These are phyloP conservation scores for Apiospora sp. DNA, from an alignment of 2,329 filamentous ascomycete species.

Conservation along the genomic window DNA sequence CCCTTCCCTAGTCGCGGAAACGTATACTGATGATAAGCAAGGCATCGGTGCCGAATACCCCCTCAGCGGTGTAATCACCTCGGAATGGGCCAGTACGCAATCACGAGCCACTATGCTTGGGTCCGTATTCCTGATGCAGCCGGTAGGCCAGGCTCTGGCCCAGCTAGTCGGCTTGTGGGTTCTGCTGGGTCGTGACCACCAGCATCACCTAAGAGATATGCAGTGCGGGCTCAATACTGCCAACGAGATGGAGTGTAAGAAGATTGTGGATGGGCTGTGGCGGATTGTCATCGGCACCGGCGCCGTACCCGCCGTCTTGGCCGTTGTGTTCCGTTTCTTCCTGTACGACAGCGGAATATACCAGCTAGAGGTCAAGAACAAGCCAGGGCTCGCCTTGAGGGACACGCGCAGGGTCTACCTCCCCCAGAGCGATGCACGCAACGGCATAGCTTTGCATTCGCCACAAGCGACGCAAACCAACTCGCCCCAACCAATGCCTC, in stretches of 20 bases:
- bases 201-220: slow-evolving; percentile 38
- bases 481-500: slow-evolving; percentile 46
- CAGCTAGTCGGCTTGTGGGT: slow-evolving; percentile 67
- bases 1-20: background rate
- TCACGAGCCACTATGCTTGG: slow-evolving; percentile 71
- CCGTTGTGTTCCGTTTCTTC: slow-evolving; percentile 71
- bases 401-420: slow-evolving; percentile 68
- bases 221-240: slow-evolving; percentile 54
- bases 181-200: slow-evolving; percentile 50
- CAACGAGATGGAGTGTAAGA: slow-evolving; percentile 52
- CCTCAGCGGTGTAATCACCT: slow-evolving; percentile 70
- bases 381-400: slow-evolving; percentile 64
- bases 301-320: slow-evolving; percentile 68
- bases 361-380: slow-evolving; percentile 70
- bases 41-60: slow-evolving; percentile 75
- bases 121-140: slow-evolving; percentile 73
- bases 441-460: slow-evolving; percentile 45
- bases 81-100: slow-evolving; percentile 68
- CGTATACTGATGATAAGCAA: slow-evolving; percentile 32
- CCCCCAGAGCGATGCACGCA: slow-evolving; percentile 42
- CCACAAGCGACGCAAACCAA: slow-evolving; percentile 35
- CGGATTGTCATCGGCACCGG: slow-evolving; percentile 72
- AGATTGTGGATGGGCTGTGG: slow-evolving; percentile 68
- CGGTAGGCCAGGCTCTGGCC: slow-evolving; percentile 70
- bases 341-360: slow-evolving; percentile 73